Base-by-base conservation (phyloP, 1,284 basidiomycete genomes). In the Leccinum idahoense region DNA sequence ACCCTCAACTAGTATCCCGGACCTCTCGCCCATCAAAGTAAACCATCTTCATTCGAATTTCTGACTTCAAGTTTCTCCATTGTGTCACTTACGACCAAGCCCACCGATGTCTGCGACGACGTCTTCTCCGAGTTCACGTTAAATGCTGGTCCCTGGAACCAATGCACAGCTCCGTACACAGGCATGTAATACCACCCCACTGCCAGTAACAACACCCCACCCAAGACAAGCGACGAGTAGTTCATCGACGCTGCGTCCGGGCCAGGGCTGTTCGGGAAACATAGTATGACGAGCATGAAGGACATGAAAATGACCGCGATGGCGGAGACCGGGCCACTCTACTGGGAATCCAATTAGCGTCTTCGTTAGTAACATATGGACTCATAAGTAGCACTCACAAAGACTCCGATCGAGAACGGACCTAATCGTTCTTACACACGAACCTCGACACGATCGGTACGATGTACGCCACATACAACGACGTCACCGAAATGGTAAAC, bases 401-500 rank as follows among this genome's bases (percentile, higher is more conserved):
- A 65, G 54, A 57, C 26, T 10, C 74, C 75, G 67, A 81, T 59
- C 68, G 68, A 70, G 71, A 82, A 67, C 67, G 75, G 62, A 59
- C 75, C 63, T 71, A 76, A 35, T 71, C 60, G 35, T 76, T 72
- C 10, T 65, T 41, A 20, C 70, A 70, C 3, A 62, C 60, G 46
- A 74, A 71, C 51, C 70, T 67, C 7, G 70, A 63, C 7, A 63
- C 64, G 41, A 76, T 71, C 0, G 75, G 71, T 6, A 65, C 67
- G 3, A 62, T 61, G 59, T 70, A 77, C 15, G 70, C 63, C 10
- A 70, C 57, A 39, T 66, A 74, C 12, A 44, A 20, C 4, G 64
- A 64, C 26, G 65, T 67, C 5, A 69, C 63, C 2, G 65, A 37
- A 7, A 72, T 65, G 6, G 74, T 63, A 63, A 74, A 76, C 5